Evolutionary conservation across 75 land plant genomes (phyloP), one percentile per base, ranked within the genome.

Genomic region (Pinus taeda): DNA sequence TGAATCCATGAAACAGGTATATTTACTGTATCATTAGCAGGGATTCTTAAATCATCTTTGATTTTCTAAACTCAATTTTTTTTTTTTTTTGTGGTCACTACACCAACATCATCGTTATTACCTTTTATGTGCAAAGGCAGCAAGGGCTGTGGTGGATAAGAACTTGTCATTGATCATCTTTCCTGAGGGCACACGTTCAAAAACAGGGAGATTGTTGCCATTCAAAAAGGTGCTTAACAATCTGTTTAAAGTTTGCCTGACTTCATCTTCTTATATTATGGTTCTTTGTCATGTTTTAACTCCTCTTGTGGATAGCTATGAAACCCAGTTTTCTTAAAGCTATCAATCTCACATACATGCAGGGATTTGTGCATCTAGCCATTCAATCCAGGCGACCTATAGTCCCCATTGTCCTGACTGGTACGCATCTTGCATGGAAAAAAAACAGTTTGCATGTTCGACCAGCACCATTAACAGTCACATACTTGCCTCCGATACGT

Each of bases 161-260:
- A 78, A 85, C 26, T 49, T 85, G 20, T 88, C 90, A 6, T 57
- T 88, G 73, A 75, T 85, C 24, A 77, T 88, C 15, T 88, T 88
- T 62, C 85, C 87, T 4, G 90, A 88, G 80, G 90, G 90, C 26
- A 88, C 85, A 13, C 60, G 87, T 58, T 88, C 85, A 37, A 70
- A 59, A 69, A 73, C 75, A 20, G 90, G 90, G 71, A 75, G 84
- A 58, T 78, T 88, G 6, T 84, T 88, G 26, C 90, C 87, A 6
- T 85, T 85, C 56, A 85, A 85, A 75, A 88, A 88, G 87, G 90
- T 73, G 55, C 74, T 24, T 15, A 13, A 58, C n/a, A 14, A 60
- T 24, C 6, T 3, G 39, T 61, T 53, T 73, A 55, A 49, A 49
- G 55, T 49, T 49, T 9, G 12, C 55, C 14, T 1, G 30, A 20